Percentiles rank a stretch among this genome's conserved stretches.
Evolutionary conservation across 2,329 filamentous ascomycete species (phyloP).

Genomic region (Huntiella moniliformis): DNA sequence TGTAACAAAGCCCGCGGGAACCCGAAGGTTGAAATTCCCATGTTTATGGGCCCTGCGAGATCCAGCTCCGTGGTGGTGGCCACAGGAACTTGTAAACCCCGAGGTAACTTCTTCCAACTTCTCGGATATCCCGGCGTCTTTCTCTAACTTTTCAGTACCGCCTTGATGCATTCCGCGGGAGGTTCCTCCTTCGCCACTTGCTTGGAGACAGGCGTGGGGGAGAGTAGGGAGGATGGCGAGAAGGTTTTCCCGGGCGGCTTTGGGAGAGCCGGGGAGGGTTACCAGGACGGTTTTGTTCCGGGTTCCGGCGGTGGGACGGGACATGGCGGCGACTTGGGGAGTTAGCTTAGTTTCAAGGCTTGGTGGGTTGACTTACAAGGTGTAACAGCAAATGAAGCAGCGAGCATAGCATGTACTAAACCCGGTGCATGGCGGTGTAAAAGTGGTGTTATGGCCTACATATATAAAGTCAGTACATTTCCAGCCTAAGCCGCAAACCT

Average conservation of each 20-base stretch:
- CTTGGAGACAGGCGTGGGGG: conserved; percentile 86
- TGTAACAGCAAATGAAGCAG: conserved; percentile 66
- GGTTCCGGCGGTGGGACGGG: conserved; percentile 76
- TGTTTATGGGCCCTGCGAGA: conserved; percentile 36
- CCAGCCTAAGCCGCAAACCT: background rate
- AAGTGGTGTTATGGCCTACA: conserved; percentile 55
- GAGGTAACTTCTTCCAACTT: conserved; percentile 6
- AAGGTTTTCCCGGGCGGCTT: conserved; percentile 86
- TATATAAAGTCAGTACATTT: conserved; percentile 1
- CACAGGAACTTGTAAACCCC: conserved; percentile 15
- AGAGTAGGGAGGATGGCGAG: conserved; percentile 75
- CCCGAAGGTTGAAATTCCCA: conserved; percentile 29
- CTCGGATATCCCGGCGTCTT: background rate
- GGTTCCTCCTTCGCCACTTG: conserved; percentile 47
- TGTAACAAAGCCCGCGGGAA: conserved; percentile 22
- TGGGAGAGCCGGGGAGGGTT: conserved; percentile 84
- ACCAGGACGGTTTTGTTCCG: conserved; percentile 65
- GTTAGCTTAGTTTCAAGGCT: conserved; percentile 10
- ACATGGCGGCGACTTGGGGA: conserved; percentile 76
- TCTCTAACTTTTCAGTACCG: conserved; percentile 64
- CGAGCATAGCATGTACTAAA: conserved; percentile 86
- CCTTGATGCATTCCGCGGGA: conserved; percentile 65
- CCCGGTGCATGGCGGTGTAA: conserved; percentile 76
- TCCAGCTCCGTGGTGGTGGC: conserved; percentile 13
- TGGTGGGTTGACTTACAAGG: conserved; percentile 48